These are phyloP conservation scores for Calocera viscosa DNA, from an alignment of 768 basidiomycete genomes.

Conservation along the genomic window DNA sequence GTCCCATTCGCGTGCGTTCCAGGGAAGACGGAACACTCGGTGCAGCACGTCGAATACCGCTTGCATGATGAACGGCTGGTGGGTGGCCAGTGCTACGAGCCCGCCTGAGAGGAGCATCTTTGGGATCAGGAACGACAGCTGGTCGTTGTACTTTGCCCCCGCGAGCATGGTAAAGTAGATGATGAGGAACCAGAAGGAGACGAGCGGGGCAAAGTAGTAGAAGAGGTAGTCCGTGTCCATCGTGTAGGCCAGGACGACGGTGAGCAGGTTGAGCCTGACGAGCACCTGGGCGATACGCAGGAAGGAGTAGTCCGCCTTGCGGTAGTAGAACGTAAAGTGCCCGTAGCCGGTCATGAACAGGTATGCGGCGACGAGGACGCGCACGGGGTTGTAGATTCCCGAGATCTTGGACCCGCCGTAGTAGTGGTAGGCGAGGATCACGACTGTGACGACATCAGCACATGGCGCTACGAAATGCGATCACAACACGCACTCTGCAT, in stretches of 20 bases:
- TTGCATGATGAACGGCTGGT: conserved; percentile 48
- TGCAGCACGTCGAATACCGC: conserved; percentile 50
- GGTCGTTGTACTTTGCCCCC: conserved; percentile 63
- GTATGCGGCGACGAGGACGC: conserved; percentile 77
- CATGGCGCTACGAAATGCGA: neutral
- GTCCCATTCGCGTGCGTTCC: conserved; percentile 77
- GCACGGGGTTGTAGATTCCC: conserved; percentile 86
- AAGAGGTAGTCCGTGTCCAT: conserved; percentile 89
- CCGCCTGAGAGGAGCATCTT: conserved; percentile 60
- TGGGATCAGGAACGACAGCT: conserved; percentile 47
- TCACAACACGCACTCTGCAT: conserved; percentile 68
- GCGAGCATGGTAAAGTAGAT: conserved; percentile 67
- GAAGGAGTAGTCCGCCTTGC: conserved; percentile 78
- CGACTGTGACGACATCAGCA: conserved; percentile 36
- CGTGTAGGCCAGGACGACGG: conserved; percentile 67
- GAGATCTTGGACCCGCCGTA: conserved; percentile 78
- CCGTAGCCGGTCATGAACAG: conserved; percentile 92
- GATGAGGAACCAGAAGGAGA: conserved; percentile 81
- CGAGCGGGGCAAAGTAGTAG: conserved; percentile 84
- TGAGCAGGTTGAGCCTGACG: conserved; percentile 72
- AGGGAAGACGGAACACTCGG: conserved; percentile 57
- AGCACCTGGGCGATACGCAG: conserved; percentile 63
- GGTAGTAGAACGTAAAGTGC: conserved; percentile 76
- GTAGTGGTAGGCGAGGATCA: conserved; percentile 87
- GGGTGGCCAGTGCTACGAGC: conserved; percentile 54